phyloP scores from a whole-genome alignment of 306 rosid species.

The Coriaria nepalensis region DNA sequence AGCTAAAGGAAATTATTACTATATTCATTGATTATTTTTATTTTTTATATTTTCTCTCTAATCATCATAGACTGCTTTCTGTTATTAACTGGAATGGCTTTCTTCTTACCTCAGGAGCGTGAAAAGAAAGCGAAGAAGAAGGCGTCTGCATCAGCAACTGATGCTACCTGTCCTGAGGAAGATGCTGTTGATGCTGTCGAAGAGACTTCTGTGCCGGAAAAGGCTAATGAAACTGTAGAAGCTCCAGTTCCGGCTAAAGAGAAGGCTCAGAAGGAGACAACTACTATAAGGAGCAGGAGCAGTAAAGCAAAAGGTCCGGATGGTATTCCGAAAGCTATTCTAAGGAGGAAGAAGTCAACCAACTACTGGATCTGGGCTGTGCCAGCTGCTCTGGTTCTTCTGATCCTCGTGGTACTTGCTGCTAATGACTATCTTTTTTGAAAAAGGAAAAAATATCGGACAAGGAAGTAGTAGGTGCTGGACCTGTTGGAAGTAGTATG shows the following conservation, averaged over 20 bases:
- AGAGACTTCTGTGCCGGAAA: constrained; percentile 41
- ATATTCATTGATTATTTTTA: constrained; percentile 1
- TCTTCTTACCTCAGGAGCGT: constrained; percentile 38
- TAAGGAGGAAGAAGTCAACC: constrained; percentile 57
- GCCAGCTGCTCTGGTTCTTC: constrained; percentile 37
- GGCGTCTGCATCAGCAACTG: constrained; percentile 20
- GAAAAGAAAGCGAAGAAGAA: constrained; percentile 92
- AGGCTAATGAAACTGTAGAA: constrained; percentile 26
- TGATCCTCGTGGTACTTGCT: constrained; percentile 37
- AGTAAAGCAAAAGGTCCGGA: constrained; percentile 37
- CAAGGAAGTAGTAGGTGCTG: constrained; percentile 2
- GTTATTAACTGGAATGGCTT: constrained; percentile 4
- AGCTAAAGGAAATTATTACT: constrained; percentile 45
- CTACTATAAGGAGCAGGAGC: constrained; percentile 27
- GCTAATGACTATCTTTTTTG: constrained; percentile 32
- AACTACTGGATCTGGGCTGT: constrained; percentile 62
- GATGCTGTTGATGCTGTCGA: constrained; percentile 22
- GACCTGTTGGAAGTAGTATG: too few species aligned
- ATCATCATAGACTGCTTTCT: not conserved
- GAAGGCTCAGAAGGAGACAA: constrained; percentile 38
- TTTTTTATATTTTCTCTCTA: not conserved
- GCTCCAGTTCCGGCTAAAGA: constrained; percentile 27
- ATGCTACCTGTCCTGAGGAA: constrained; percentile 32
- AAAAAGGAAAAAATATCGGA: constrained; percentile 12
- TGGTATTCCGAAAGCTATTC: constrained; percentile 37